Base-by-base conservation (phyloP, 139 green algal species). In the Chlorella sp. region DNA sequence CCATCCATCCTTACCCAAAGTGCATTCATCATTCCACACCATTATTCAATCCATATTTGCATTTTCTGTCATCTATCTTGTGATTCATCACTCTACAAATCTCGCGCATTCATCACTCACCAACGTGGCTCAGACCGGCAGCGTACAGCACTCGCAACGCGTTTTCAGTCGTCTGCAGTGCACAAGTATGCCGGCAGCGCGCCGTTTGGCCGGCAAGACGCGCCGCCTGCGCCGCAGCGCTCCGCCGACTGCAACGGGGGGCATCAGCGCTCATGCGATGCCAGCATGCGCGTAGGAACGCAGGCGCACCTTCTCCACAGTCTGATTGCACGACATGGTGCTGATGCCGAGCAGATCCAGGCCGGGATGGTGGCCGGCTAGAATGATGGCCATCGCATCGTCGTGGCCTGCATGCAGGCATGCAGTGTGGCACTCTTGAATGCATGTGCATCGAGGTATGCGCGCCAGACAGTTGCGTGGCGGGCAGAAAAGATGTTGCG, bases 241-340 rank as follows among this genome's bases (percentile, higher is more conserved):
- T 27, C 6, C 19, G 59, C 19, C 8, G 25, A n/a, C 19, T 45
- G 59, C 40, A 11, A 66, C 6, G 33, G 35, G 17, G 60, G 5
- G 40, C 63, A 53, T 23, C 40, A 51, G 63, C 12, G 12, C 3
- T 33, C 21, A 33, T 38, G 56, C 56, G 56, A 63, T 35, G 5
- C 38, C 33, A 46, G 15, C 60, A 5, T n/a, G 2, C 33, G n/a
- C 5, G 5, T 11, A 43, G 3, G 6, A 43, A n/a, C 11, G n/a
- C n/a, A n/a, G n/a, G n/a, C 35, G 5, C 66, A 90, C 87, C 85
- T 97, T 97, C 27, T 87, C 83, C 8, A 95, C 72, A 0, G 73
- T 90, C 64, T 97, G 93, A 71, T 98, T 98, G 41, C 95, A 91
- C 23, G 86, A 86, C 21, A 98, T 91, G 0, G 93, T 97, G 84